Base-by-base conservation (phyloP, 2,329 filamentous ascomycete genomes). In the Aureobasidium sp. region DNA sequence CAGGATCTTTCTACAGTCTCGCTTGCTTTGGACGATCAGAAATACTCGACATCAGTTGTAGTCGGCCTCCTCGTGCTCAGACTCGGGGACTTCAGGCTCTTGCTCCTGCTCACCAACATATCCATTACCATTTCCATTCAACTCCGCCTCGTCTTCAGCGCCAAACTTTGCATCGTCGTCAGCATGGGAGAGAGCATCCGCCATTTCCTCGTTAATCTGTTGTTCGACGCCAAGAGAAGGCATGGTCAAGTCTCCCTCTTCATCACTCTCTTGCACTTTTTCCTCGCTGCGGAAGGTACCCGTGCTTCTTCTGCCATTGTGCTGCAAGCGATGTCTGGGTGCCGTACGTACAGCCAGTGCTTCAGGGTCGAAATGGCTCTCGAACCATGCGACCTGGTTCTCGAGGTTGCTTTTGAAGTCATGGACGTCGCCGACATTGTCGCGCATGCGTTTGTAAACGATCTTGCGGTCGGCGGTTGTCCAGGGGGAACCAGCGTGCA, bases 61-160 rank as follows among this genome's bases (percentile, higher is more conserved):
- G 6, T 60, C 44, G 0, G 44, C 57, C 25, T 60, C 22, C 22
- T 60, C 57, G 8, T 60, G 39, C 25, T 45, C 57, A 0, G 57
- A 60, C 17, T 60, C 57, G 8, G 57, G 57, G 1, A 53, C 45
- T 36, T 62, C 55, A 14, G 51, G 59, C 22, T 62, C 39, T 17
- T 34, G 52, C 27, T 62, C 25, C 25, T 41, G 20, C 17, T 55
- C 56, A 15, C 42, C 51, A 37, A 55, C 49, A 37, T 60, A 51
- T 11, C 58, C 58, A 29, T 53, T 72, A 68, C 55, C 55, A 37
- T 58, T 48, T n/a, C 57, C 70, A 69, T 36, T 72, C 70, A 25
- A 74, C 73, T 15, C 80, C 31, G 79, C 74, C 12, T 75, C 74
- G 51, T 66, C 1, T 72, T 67, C 57, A 34, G 15, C 57, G n/a